phyloP scores from a whole-genome alignment of 148 eudicot species.

The Hydrangea macrophylla region DNA sequence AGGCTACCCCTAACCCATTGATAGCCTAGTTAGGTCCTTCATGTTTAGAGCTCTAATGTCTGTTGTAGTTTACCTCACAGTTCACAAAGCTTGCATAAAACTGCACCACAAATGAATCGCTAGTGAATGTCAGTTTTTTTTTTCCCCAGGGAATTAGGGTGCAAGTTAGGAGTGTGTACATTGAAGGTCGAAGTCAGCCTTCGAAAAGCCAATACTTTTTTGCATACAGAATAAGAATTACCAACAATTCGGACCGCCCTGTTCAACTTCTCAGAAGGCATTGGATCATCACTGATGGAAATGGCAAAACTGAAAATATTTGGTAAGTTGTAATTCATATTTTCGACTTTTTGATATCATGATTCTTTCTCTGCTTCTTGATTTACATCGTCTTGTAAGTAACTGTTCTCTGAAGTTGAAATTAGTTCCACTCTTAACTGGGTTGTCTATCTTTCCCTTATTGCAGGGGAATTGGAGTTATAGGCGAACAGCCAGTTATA shows the following conservation, averaged over 20 bases:
- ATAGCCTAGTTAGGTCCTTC: background rate
- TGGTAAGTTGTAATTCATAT: slow-evolving; percentile 43
- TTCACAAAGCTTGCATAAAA: slow-evolving; percentile 1
- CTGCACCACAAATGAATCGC: background rate
- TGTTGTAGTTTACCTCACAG: background rate
- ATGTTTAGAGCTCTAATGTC: background rate
- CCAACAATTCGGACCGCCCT: slow-evolving; percentile 88
- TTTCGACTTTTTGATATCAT: background rate
- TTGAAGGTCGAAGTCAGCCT: slow-evolving; percentile 90
- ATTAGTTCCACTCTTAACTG: background rate
- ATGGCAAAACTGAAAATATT: slow-evolving; percentile 77
- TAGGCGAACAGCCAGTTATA: slow-evolving; percentile 95
- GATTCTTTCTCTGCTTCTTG: background rate
- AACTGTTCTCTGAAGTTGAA: background rate
- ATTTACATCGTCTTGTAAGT: background rate
- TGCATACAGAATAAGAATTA: slow-evolving; percentile 92
- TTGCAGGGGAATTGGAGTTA: slow-evolving; percentile 85
- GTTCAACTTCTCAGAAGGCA: slow-evolving; percentile 96
- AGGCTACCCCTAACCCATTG: background rate
- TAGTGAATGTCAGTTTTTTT: background rate
- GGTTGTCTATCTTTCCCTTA: slow-evolving; percentile 12
- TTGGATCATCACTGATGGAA: slow-evolving; percentile 92
- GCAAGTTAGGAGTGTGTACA: slow-evolving; percentile 94
- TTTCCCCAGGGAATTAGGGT: slow-evolving; percentile 94
- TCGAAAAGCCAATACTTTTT: slow-evolving; percentile 75